Conservation (phyloP, 1,284 basidiomycete species). For the Mrakiaceae sp. region DNA sequence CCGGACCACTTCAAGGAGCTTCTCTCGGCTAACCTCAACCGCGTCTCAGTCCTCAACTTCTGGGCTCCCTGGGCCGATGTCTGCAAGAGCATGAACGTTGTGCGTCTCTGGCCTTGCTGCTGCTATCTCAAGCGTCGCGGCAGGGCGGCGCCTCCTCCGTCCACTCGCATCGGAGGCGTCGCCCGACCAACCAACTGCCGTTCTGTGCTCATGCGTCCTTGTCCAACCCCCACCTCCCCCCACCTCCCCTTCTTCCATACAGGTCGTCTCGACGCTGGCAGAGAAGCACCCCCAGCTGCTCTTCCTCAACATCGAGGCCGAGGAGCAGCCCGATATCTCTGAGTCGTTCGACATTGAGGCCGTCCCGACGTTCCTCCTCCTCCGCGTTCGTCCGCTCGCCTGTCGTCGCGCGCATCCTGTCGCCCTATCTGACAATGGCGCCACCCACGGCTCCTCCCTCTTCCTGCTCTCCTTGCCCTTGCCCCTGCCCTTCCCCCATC, state of each 20-base stretch:
- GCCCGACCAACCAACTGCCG: constrained; percentile 18
- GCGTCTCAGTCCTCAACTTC: constrained; percentile 79
- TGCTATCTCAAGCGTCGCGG: background rate
- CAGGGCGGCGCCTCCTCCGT: background rate
- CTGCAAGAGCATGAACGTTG: constrained; percentile 71
- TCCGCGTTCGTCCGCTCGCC: constrained; percentile 48
- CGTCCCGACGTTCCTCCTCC: constrained; percentile 75
- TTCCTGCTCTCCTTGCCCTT: background rate
- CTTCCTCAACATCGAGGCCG: constrained; percentile 82
- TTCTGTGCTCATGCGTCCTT: constrained; percentile 14
- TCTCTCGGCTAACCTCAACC: constrained; percentile 60
- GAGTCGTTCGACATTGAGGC: constrained; percentile 89
- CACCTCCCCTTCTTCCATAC: background rate
- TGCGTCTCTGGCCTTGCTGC: constrained; percentile 12
- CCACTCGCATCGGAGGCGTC: background rate
- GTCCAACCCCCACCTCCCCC: background rate
- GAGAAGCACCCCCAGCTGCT: constrained; percentile 57
- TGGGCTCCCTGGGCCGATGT: constrained; percentile 89
- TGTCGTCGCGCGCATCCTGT: constrained; percentile 3
- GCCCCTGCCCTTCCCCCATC: background rate
- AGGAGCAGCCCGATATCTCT: constrained; percentile 73
- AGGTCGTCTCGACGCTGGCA: constrained; percentile 55
- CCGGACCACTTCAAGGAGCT: constrained; percentile 60
- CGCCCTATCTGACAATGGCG: background rate
- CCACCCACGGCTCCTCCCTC: background rate